Evolutionary conservation across 148 eudicot genomes (phyloP).

Genomic region (Gaultheria prostrata): DNA sequence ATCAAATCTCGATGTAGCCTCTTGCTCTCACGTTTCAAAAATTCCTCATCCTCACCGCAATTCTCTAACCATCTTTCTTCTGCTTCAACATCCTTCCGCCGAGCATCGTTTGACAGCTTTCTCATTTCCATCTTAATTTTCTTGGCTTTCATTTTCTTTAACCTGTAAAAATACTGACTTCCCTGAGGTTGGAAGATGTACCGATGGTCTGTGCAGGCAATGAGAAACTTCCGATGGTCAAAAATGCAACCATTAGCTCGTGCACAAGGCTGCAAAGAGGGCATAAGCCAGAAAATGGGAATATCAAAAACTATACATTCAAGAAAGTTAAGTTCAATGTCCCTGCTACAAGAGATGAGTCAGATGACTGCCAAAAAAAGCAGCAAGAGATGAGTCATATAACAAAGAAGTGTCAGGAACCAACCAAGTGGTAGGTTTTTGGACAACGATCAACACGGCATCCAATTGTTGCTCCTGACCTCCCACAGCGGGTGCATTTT

Average conservation of each 20-base stretch:
- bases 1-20: constrained; percentile 88
- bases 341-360: not conserved
- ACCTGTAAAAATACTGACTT: constrained; percentile 38
- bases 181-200: constrained; percentile 86
- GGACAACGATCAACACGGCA: constrained; percentile 98
- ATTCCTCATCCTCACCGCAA: constrained; percentile 98
- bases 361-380: not conserved
- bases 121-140: constrained; percentile 79
- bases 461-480: constrained; percentile 97
- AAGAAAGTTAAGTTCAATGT: not conserved
- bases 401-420: constrained; percentile 19
- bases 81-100: constrained; percentile 83
- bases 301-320: constrained; percentile 11
- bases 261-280: constrained; percentile 77
- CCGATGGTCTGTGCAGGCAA: constrained; percentile 93
- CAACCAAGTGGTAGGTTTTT: constrained; percentile 94
- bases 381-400: not conserved
- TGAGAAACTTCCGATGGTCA: constrained; percentile 95
- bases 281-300: constrained; percentile 17
- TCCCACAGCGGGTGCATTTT: constrained; percentile 88
- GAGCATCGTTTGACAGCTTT: constrained; percentile 76
- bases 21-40: constrained; percentile 88
- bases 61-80: constrained; percentile 96
- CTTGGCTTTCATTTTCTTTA: constrained; percentile 77
- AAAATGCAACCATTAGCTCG: constrained; percentile 86